Evolutionary conservation across 257 asterid species (phyloP), one percentile per base, ranked within the genome.

Genomic region (Capsicum rhomboideum): DNA sequence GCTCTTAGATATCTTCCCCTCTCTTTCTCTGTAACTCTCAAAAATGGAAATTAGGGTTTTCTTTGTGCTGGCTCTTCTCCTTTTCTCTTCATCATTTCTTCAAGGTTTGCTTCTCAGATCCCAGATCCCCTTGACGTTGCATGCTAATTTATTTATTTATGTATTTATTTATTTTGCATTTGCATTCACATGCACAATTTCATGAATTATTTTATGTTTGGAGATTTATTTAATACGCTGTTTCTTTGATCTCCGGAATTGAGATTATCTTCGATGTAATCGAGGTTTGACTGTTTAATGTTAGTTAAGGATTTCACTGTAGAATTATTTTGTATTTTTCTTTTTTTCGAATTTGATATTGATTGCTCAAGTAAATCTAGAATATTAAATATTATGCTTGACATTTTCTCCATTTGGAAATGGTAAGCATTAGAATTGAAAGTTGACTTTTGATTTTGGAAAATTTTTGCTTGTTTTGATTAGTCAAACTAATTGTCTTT

Each of bases 21-120:
- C 66, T 50, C 66, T 50, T 46, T 31, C 14, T 16, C n/a, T n/a
- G n/a, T n/a, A 16, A 66, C 12, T 23, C 49, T 7, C 34, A 83
- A 55, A 82, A 84, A 91, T 94, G 98, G 37, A 90, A 83, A 86
- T 91, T 89, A 92, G 98, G 97, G 95, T 84, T 90, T 87, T 91
- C 56, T 78, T 88, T 77, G 66, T 95, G 87, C 88, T 97, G 81
- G 84, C 93, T 31, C 87, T 97, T 79, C 92, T 96, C 72, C 61
- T 95, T n/a, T 88, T 92, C 78, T 93, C 98, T 8, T 92, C 95
- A 14, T 90, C 93, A 3, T 78, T 91, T 84, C 89, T 95, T n/a
- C 96, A 87, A 87, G 97, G 99, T 97, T 83, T 69, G 86, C 61
- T 50, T 88, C 79, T 66, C 74, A 23, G 89, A 87, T 90, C 90